Evolutionary conservation across 139 green algal species (phyloP).

Genomic region (Tetraselmis striata): DNA sequence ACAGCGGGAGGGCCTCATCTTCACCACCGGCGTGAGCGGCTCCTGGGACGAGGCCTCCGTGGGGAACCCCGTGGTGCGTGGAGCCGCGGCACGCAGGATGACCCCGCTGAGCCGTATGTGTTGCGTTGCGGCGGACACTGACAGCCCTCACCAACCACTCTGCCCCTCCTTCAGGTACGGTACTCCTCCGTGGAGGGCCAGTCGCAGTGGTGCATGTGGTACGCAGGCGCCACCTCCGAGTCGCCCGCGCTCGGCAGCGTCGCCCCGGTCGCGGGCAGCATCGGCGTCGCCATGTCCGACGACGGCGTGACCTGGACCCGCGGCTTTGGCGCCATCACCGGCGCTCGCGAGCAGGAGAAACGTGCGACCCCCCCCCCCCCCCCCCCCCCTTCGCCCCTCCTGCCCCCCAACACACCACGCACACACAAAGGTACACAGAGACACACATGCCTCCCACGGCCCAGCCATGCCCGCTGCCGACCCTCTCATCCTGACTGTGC

Average conservation of each 20-base stretch:
- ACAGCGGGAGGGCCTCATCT: conserved; percentile 39
- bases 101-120: too few species aligned
- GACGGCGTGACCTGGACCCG: conserved; percentile 70
- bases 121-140: too few species aligned
- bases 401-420: not conserved
- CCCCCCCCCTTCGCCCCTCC: not conserved
- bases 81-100: not conserved
- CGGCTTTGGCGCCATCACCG: conserved; percentile 36
- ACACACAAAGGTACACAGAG: too few species aligned
- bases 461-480: too few species aligned
- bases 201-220: conserved; percentile 88
- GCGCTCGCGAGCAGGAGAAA: conserved; percentile 9
- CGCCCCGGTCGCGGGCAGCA: conserved; percentile 44
- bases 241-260: conserved; percentile 36
- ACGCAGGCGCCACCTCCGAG: conserved; percentile 39
- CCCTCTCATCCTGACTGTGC: too few species aligned
- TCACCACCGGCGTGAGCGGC: conserved; percentile 36
- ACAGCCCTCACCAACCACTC: too few species aligned
- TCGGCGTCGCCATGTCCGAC: conserved; percentile 53
- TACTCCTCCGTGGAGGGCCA: conserved; percentile 76
- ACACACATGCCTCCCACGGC: too few species aligned
- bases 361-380: not conserved
- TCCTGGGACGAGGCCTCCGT: conserved; percentile 66
- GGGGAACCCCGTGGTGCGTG: conserved; percentile 60
- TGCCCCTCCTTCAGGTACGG: conserved; percentile 51